These are phyloP conservation scores for Mycena venus DNA, from an alignment of 768 basidiomycete genomes.

Conservation along the genomic window DNA sequence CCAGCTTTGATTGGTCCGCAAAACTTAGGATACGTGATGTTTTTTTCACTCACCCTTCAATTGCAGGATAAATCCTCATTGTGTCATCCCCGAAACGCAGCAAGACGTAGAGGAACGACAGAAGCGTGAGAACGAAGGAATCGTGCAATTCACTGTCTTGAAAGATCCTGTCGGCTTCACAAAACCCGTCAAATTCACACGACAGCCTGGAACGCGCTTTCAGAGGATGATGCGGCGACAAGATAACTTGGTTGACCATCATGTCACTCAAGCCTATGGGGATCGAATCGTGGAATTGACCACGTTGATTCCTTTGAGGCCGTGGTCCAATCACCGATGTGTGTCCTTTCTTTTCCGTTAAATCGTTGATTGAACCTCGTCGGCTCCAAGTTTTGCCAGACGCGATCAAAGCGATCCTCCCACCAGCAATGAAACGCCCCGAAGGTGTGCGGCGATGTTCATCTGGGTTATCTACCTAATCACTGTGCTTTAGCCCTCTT, in stretches of 20 bases:
- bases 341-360: neutral
- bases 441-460: too few species aligned
- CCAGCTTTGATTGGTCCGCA: conserved; percentile 23
- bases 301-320: neutral
- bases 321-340: conserved; percentile 18
- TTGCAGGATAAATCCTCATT: conserved; percentile 9
- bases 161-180: conserved; percentile 14
- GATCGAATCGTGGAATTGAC: neutral
- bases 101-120: neutral
- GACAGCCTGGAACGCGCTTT: conserved; percentile 60
- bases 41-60: neutral
- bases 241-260: neutral
- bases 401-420: neutral
- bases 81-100: neutral
- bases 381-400: neutral
- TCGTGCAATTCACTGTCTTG: conserved; percentile 4
- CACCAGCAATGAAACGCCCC: neutral
- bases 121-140: neutral
- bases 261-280: neutral
- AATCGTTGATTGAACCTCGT: neutral
- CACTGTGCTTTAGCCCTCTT: neutral
- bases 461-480: neutral
- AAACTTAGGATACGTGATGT: neutral
- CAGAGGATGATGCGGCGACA: conserved; percentile 17
- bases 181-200: conserved; percentile 36